Percentiles rank a stretch among this genome's conserved stretches.
phyloP scores from a whole-genome alignment of 495 filamentous ascomycete species.

The Penicillium argentinense region DNA sequence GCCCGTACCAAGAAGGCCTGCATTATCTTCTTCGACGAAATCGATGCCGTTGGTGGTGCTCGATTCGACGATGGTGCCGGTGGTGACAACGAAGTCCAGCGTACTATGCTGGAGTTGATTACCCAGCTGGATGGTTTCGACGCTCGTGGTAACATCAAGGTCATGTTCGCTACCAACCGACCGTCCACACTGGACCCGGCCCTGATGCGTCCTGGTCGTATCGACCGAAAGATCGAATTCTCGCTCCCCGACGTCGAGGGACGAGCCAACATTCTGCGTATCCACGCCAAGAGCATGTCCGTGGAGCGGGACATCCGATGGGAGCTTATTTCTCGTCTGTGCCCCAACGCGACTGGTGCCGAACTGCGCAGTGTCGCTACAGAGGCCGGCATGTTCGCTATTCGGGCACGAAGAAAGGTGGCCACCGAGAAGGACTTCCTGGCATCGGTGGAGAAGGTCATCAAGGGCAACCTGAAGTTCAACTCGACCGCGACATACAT shows the following conservation, averaged over 20 bases:
- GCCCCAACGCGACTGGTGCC: conserved; percentile 95
- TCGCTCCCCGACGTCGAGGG: conserved; percentile 95
- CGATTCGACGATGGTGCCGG: conserved; percentile 97
- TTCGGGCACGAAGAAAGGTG: conserved; percentile 94
- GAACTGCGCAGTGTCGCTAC: conserved; percentile 94
- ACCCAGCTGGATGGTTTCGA: conserved; percentile 98
- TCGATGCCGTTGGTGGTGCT: conserved; percentile 96
- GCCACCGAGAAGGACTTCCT: conserved; percentile 99
- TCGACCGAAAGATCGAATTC: conserved; percentile 99
- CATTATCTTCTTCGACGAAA: conserved; percentile 99
- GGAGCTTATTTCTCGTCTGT: conserved; percentile 95
- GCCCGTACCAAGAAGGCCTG: conserved; percentile 99
- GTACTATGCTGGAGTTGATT: conserved; percentile 98
- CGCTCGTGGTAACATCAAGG: conserved; percentile 96
- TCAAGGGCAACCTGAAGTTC: conserved; percentile 99
- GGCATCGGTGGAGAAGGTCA: conserved; percentile 97
- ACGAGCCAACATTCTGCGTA: conserved; percentile 93
- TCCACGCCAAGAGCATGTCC: conserved; percentile 99
- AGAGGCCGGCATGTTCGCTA: conserved; percentile 99
- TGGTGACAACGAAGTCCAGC: conserved; percentile 98
- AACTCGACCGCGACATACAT: conserved; percentile 98
- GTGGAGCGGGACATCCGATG: conserved; percentile 98
- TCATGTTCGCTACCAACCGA: conserved; percentile 99
- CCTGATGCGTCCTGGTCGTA: conserved; percentile 94
- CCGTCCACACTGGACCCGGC: conserved; percentile 95